Percentiles rank a stretch among this genome's conserved stretches.
Conservation (phyloP, 768 basidiomycete genomes). For the Thelephora aurantiotincta region DNA sequence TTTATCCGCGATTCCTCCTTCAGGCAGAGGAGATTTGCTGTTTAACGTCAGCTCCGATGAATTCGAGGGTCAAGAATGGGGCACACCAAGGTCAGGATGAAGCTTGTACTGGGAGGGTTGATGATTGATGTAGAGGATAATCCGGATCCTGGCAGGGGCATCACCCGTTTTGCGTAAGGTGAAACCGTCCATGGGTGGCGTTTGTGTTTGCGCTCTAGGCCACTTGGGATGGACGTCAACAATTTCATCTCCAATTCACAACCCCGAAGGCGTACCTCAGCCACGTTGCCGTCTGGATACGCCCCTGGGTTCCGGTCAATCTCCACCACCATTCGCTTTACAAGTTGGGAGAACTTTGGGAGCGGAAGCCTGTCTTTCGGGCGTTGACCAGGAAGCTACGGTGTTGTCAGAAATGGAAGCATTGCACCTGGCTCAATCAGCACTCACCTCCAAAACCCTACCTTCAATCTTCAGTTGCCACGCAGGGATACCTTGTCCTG, state of each 20-base stretch:
- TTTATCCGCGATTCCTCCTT: constrained; percentile 78
- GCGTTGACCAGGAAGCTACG: constrained; percentile 45
- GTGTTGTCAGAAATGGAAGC: not conserved
- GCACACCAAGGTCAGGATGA: constrained; percentile 54
- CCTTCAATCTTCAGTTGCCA: constrained; percentile 87
- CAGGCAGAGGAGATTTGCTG: constrained; percentile 56
- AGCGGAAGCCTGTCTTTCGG: constrained; percentile 44
- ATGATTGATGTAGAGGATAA: constrained; percentile 82
- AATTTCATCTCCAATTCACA: not conserved
- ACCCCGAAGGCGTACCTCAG: constrained; percentile 49
- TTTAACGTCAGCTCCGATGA: not conserved
- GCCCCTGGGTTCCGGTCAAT: constrained; percentile 71
- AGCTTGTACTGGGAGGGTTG: constrained; percentile 80
- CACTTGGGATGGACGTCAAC: constrained; percentile 28
- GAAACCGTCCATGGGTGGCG: constrained; percentile 71
- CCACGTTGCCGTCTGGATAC: constrained; percentile 77
- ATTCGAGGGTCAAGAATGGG: not conserved
- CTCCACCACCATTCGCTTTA: constrained; percentile 77
- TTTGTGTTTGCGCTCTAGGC: constrained; percentile 36
- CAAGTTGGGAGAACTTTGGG: constrained; percentile 75
- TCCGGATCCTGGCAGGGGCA: constrained; percentile 54
- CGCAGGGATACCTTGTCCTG: constrained; percentile 79
- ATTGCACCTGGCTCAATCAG: too few species aligned
- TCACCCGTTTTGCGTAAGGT: constrained; percentile 76
- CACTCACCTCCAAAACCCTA: constrained; percentile 61